These are phyloP conservation scores for Metahyphopichia silvanorum DNA, from an alignment of 805 yeast species.

Conservation along the genomic window DNA sequence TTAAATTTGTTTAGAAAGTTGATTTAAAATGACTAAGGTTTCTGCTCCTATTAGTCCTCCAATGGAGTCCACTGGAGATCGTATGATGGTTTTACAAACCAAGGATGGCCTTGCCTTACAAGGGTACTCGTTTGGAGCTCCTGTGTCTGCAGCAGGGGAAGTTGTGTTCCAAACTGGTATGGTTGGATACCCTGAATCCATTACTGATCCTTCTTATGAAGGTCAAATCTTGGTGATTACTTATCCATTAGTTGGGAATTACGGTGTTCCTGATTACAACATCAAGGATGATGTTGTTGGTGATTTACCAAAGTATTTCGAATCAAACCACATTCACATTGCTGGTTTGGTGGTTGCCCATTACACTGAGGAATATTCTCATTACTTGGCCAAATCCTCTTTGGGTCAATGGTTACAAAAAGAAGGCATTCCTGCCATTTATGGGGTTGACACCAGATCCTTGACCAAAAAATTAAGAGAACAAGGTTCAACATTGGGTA, in stretches of 20 bases:
- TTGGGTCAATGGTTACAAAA: slow-evolving; percentile 91
- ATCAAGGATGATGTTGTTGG: slow-evolving; percentile 64
- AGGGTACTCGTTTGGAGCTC: slow-evolving; percentile 98
- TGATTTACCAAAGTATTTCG: slow-evolving; percentile 86
- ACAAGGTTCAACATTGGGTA: slow-evolving; percentile 89
- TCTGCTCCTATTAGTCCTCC: slow-evolving; percentile 90
- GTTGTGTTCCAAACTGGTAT: slow-evolving; percentile 99
- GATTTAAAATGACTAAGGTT: slow-evolving; percentile 17
- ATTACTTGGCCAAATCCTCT: slow-evolving; percentile 87
- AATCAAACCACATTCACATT: slow-evolving; percentile 86
- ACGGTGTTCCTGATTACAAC: slow-evolving; percentile 93
- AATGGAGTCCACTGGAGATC: slow-evolving; percentile 77
- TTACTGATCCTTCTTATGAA: slow-evolving; percentile 97
- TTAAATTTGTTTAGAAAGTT: not conserved
- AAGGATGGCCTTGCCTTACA: slow-evolving; percentile 82
- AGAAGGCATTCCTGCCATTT: slow-evolving; percentile 91
- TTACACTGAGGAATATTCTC: slow-evolving; percentile 95
- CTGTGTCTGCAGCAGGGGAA: slow-evolving; percentile 87
- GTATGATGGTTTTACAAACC: slow-evolving; percentile 82
- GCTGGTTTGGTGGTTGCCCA: slow-evolving; percentile 97
- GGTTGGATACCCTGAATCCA: slow-evolving; percentile 98
- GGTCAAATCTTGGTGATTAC: slow-evolving; percentile 97
- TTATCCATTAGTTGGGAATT: slow-evolving; percentile 95
- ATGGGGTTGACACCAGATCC: slow-evolving; percentile 96
- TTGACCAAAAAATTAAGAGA: slow-evolving; percentile 91